These are phyloP conservation scores for Saturnispora sekii DNA, from an alignment of 805 yeast species.

Conservation along the genomic window DNA sequence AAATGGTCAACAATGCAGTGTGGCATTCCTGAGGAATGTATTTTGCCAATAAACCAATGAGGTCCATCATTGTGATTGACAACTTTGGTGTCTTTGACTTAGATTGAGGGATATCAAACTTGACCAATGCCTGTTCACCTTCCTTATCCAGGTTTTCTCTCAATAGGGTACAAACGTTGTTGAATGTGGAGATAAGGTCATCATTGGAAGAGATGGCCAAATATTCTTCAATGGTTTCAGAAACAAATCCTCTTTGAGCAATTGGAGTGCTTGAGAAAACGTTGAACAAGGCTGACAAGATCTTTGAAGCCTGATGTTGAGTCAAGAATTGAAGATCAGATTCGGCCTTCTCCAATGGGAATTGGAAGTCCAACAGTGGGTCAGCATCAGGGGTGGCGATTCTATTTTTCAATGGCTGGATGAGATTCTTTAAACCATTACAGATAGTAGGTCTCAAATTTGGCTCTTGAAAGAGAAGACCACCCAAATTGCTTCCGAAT, in stretches of 20 bases:
- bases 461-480: slow-evolving; percentile 61
- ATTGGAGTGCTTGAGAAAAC: slow-evolving; percentile 85
- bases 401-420: slow-evolving; percentile 40
- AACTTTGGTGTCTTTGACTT: slow-evolving; percentile 37
- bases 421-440: slow-evolving; percentile 66
- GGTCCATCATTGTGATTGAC: slow-evolving; percentile 83
- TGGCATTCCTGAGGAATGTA: slow-evolving; percentile 66
- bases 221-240: slow-evolving; percentile 80
- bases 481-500: slow-evolving; percentile 72
- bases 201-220: slow-evolving; percentile 56
- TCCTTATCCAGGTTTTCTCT: slow-evolving; percentile 66
- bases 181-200: slow-evolving; percentile 67
- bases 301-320: slow-evolving; percentile 51
- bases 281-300: slow-evolving; percentile 81
- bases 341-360: slow-evolving; percentile 47
- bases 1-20: slow-evolving; percentile 67
- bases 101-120: slow-evolving; percentile 26
- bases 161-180: slow-evolving; percentile 74
- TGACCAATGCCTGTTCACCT: slow-evolving; percentile 25
- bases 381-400: slow-evolving; percentile 49
- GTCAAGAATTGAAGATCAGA: slow-evolving; percentile 55
- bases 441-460: slow-evolving; percentile 76
- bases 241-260: slow-evolving; percentile 71
- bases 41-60: slow-evolving; percentile 78
- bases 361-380: slow-evolving; percentile 50